These are phyloP conservation scores for Cryptococcus sp. DNA, from an alignment of 1,284 basidiomycete genomes.

Conservation along the genomic window DNA sequence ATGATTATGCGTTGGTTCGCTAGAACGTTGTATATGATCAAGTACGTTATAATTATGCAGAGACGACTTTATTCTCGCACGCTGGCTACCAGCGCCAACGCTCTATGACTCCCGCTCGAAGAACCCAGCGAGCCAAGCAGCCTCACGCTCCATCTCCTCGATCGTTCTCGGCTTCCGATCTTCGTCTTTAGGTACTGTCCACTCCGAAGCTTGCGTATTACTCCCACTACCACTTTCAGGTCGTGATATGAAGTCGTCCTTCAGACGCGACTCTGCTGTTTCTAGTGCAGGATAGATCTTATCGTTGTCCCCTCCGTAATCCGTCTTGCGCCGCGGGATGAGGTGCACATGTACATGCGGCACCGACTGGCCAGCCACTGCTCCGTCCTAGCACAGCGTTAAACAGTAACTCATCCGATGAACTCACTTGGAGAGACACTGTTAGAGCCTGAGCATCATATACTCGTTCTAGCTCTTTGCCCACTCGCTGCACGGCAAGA, in stretches of 20 bases:
- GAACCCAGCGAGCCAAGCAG: conserved; percentile 63
- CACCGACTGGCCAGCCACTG: conserved; percentile 79
- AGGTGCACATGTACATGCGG: conserved; percentile 91
- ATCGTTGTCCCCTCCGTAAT: conserved; percentile 67
- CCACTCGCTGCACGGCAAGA: conserved; percentile 63
- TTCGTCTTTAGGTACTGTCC: conserved; percentile 65
- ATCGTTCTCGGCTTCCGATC: conserved; percentile 64
- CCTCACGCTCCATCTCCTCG: conserved; percentile 76
- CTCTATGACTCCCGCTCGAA: conserved; percentile 41
- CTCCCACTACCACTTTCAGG: background rate
- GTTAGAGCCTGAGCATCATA: conserved; percentile 63
- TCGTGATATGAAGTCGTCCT: conserved; percentile 4
- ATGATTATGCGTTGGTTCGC: too few species aligned
- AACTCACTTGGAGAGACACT: conserved; percentile 73
- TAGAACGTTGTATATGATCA: too few species aligned
- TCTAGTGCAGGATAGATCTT: conserved; percentile 77
- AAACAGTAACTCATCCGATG: background rate
- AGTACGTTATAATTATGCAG: too few species aligned
- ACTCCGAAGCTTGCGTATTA: conserved; percentile 53
- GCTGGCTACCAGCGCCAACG: too few species aligned
- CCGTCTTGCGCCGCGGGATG: conserved; percentile 67
- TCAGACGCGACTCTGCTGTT: conserved; percentile 58
- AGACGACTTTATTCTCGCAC: too few species aligned
- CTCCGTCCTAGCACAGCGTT: conserved; percentile 66
- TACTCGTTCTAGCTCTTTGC: conserved; percentile 50